A percentile compares a stretch with the other conserved stretches of the same genome.
phyloP scores from a whole-genome alignment of 2,329 filamentous ascomycete genomes.

The Epichloe elymi region DNA sequence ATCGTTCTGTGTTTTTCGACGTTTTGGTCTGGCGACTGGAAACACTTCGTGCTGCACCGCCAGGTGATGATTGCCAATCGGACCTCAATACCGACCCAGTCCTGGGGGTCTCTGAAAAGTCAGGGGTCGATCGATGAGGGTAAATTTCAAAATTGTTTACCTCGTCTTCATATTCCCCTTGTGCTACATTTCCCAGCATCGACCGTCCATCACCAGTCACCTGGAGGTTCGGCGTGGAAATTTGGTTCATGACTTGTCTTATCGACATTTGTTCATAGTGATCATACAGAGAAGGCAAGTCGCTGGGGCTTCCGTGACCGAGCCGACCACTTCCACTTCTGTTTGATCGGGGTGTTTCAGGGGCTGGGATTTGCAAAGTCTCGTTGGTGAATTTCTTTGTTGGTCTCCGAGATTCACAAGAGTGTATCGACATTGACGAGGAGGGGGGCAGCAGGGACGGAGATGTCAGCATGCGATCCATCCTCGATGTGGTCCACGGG shows the following conservation, averaged over 20 bases:
- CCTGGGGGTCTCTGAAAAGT: constrained; percentile 11
- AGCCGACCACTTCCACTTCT: constrained; percentile 15
- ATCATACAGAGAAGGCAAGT: constrained; percentile 38
- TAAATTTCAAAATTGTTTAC: background rate
- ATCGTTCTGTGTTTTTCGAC: constrained; percentile 33
- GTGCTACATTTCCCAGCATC: background rate
- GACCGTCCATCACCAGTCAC: background rate
- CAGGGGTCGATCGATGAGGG: background rate
- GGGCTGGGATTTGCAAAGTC: constrained; percentile 15
- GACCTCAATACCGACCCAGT: constrained; percentile 7
- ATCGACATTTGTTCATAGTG: constrained; percentile 46
- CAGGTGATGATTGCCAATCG: constrained; percentile 18
- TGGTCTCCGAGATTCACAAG: constrained; percentile 15
- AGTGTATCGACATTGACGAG: constrained; percentile 15
- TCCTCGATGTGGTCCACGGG: constrained; percentile 16
- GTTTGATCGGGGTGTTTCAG: constrained; percentile 11
- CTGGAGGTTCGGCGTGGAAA: constrained; percentile 6
- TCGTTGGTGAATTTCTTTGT: constrained; percentile 25
- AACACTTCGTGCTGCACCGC: constrained; percentile 35
- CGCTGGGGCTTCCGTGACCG: constrained; percentile 18
- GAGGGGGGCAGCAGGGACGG: constrained; percentile 28
- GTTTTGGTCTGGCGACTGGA: constrained; percentile 42
- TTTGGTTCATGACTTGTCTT: constrained; percentile 24
- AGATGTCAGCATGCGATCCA: constrained; percentile 26
- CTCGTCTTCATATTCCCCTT: background rate